Conservation (phyloP, 2,329 filamentous ascomycete species). For the Aotearoamyces nothofagi region DNA sequence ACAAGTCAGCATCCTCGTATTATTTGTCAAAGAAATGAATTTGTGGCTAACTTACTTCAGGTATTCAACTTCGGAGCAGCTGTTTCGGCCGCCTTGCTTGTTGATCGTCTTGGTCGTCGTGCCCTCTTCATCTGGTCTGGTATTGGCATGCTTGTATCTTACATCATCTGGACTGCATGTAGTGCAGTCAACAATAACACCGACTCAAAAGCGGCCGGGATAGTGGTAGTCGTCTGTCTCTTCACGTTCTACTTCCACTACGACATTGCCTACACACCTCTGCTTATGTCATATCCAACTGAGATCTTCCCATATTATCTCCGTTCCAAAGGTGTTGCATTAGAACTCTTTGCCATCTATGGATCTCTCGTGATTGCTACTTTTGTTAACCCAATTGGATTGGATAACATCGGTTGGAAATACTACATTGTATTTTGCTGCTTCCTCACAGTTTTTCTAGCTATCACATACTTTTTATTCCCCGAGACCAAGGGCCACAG, state of each 20-base stretch:
- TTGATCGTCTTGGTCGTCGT: conserved; percentile 21
- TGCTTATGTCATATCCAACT: conserved; percentile 40
- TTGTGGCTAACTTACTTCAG: too few species aligned
- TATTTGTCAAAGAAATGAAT: too few species aligned
- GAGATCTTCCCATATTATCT: conserved; percentile 43
- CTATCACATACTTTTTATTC: conserved; percentile 24
- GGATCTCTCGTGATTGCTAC: conserved; percentile 5
- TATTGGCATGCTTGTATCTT: conserved; percentile 13
- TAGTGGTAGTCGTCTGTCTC: conserved; percentile 39
- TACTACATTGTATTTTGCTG: conserved; percentile 26
- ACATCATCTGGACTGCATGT: conserved; percentile 14
- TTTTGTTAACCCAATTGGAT: conserved; percentile 23
- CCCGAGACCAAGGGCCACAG: conserved; percentile 20
- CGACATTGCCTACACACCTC: conserved; percentile 42
- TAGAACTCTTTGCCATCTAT: conserved; percentile 7
- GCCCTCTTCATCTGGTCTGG: conserved; percentile 33
- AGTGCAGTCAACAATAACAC: conserved; percentile 33
- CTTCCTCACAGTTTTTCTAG: conserved; percentile 18
- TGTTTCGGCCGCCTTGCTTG: conserved; percentile 27
- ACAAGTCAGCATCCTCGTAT: conserved; percentile 10
- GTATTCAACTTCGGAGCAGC: conserved; percentile 22
- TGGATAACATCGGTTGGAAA: conserved; percentile 23
- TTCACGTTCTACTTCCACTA: conserved; percentile 45
- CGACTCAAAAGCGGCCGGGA: conserved; percentile 27
- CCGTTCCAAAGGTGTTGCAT: conserved; percentile 19